A percentile compares a stretch with the other conserved stretches of the same genome.
Conservation (phyloP, 1,139 yeast species). For the Blastobotrys raffinosifermentans region DNA sequence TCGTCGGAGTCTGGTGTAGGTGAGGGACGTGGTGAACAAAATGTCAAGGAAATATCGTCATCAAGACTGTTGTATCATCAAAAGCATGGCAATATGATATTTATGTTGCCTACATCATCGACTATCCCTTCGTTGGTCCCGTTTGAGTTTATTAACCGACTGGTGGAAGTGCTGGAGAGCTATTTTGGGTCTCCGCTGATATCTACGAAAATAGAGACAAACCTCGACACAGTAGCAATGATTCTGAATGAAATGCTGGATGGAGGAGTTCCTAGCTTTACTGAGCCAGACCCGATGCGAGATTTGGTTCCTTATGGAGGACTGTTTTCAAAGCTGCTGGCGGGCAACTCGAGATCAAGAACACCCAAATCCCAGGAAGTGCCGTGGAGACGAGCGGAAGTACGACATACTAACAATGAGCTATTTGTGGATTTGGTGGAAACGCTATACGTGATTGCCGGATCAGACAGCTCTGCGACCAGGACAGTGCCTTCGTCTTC, state of each 20-base stretch:
- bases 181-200: constrained; percentile 58
- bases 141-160: constrained; percentile 46
- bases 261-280: constrained; percentile 58
- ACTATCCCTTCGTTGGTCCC: constrained; percentile 43
- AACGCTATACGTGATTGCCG: constrained; percentile 43
- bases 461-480: no score
- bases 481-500: constrained; percentile 17
- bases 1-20: constrained; percentile 14
- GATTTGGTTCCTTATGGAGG: constrained; percentile 60
- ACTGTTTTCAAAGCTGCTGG: constrained; percentile 26
- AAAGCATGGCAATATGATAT: constrained; percentile 26
- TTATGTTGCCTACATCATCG: constrained; percentile 31
- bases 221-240: constrained; percentile 59
- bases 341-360: constrained; percentile 11
- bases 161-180: constrained; percentile 48
- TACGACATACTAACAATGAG: constrained; percentile 68
- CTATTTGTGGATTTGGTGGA: constrained; percentile 75
- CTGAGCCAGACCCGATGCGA: constrained; percentile 65
- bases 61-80: constrained; percentile 31
- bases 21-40: constrained; percentile 18
- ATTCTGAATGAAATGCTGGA: constrained; percentile 66
- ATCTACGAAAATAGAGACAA: constrained; percentile 53
- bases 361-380: constrained; percentile 14
- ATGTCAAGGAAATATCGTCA: constrained; percentile 26
- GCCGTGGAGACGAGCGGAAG: constrained; percentile 72